These are phyloP conservation scores for Arthroderma uncinatum DNA, from an alignment of 2,329 filamentous ascomycete genomes.

Conservation along the genomic window DNA sequence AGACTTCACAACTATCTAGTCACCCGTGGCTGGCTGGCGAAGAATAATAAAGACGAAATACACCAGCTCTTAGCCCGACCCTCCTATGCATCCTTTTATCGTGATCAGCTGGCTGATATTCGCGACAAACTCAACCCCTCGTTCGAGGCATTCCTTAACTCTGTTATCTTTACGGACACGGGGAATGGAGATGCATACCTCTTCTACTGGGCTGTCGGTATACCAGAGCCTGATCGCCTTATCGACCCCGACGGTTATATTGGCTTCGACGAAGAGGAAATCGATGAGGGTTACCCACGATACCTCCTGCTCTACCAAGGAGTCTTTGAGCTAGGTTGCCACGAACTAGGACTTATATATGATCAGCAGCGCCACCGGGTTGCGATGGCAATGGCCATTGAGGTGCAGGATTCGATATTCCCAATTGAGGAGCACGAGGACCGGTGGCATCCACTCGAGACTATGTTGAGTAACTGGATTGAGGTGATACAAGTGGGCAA, in stretches of 20 bases:
- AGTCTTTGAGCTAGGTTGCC: not conserved
- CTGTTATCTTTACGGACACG: not conserved
- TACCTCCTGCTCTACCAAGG: not conserved
- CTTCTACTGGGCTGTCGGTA: not conserved
- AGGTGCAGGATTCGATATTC: no score
- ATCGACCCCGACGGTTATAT: not conserved
- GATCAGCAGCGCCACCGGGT: no score
- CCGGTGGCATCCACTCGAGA: no score
- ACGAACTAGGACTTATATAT: not conserved
- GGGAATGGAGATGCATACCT: not conserved
- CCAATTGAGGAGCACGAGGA: no score
- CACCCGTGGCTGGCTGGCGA: not conserved
- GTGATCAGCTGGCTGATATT: not conserved
- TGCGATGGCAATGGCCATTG: no score
- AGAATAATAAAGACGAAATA: not conserved
- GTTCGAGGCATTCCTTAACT: no score
- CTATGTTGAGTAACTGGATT: no score
- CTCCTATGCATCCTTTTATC: not conserved
- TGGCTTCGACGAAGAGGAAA: not conserved
- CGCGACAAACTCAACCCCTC: not conserved
- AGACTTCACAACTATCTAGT: not conserved
- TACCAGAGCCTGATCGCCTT: no score
- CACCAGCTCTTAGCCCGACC: not conserved
- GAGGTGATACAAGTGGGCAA: no score
- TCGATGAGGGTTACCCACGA: not conserved